These are phyloP conservation scores for Plantago elongata DNA, from an alignment of 257 asterid genomes.

Conservation along the genomic window DNA sequence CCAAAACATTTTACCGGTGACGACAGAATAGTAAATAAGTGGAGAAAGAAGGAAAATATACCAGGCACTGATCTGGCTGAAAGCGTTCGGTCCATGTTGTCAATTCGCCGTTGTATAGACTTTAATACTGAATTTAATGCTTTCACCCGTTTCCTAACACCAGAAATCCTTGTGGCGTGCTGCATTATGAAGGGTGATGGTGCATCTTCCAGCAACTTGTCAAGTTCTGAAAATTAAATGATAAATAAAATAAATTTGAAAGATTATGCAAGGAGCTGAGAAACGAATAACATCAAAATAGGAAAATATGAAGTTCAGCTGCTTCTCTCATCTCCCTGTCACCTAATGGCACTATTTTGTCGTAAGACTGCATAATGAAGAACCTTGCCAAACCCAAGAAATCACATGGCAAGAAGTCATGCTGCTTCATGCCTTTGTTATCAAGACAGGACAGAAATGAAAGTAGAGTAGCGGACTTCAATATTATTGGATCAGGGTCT, in stretches of 20 bases:
- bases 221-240: slow-evolving; percentile 61
- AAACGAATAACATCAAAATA: too few relatives aligned
- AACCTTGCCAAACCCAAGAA: background rate
- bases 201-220: slow-evolving; percentile 86
- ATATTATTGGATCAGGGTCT: too few relatives aligned
- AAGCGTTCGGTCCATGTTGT: slow-evolving; percentile 72
- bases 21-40: background rate
- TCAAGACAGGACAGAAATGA: too few relatives aligned
- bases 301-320: too few relatives aligned
- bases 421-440: too few relatives aligned
- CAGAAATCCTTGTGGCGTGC: slow-evolving; percentile 84
- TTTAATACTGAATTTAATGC: slow-evolving; percentile 77
- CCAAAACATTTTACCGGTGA: background rate
- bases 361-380: background rate
- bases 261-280: background rate
- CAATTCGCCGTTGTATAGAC: slow-evolving; percentile 80
- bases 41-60: slow-evolving; percentile 22
- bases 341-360: background rate
- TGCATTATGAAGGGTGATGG: slow-evolving; percentile 95
- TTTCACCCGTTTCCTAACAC: slow-evolving; percentile 76
- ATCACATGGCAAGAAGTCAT: background rate
- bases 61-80: slow-evolving; percentile 62
- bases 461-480: too few relatives aligned
- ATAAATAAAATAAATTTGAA: background rate
- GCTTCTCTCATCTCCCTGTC: too few relatives aligned